Evolutionary conservation across 805 yeast genomes (phyloP), one percentile per base, ranked within the genome.

Genomic region (Candida cerambycidarum): DNA sequence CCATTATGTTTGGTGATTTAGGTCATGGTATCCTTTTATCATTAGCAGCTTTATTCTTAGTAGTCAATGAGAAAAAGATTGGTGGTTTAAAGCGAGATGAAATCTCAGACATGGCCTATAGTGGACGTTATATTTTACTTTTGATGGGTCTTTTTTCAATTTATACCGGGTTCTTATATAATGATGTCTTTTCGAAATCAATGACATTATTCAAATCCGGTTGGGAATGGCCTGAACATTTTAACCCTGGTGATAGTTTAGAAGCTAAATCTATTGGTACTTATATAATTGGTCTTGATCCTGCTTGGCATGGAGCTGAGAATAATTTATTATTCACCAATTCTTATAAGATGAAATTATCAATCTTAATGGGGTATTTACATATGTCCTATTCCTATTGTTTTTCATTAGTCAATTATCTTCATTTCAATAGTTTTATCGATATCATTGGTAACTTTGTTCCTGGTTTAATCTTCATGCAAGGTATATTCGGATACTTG

Each of bases 1-100:
- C 99, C 21, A 85, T 93, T 56, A 93, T 93, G 99, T 93, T 93
- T 73, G 99, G 99, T 73, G 99, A 93, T 71, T 62, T 90, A 45
- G 99, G 99, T 12, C 99, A 93, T 69, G 99, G 99, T 5, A 77
- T 89, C 46, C 78, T 93, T 37, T 71, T 93, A 63, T 76, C 84
- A 42, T 63, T 85, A 43, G 87, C 89, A 13, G 96, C 95, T 1
- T 65, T 80, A 40, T 64, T 68, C 23, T 69, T 93, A 49, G 89
- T 93, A 9, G 50, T 81, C 38, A 83, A 85, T 59, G 99, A 93
- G 64, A 76, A 73, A 48, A 73, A 76, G 49, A 77, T 93, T 41
- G 83, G 76, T 17, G 73, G 72, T 38, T 75, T 82, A 73, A 78
- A 83, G 56, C 77, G 90, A 57, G 97, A 89, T 59, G 99, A 93